phyloP scores from a whole-genome alignment of 1,284 basidiomycete species.

The Peniophora sp. region DNA sequence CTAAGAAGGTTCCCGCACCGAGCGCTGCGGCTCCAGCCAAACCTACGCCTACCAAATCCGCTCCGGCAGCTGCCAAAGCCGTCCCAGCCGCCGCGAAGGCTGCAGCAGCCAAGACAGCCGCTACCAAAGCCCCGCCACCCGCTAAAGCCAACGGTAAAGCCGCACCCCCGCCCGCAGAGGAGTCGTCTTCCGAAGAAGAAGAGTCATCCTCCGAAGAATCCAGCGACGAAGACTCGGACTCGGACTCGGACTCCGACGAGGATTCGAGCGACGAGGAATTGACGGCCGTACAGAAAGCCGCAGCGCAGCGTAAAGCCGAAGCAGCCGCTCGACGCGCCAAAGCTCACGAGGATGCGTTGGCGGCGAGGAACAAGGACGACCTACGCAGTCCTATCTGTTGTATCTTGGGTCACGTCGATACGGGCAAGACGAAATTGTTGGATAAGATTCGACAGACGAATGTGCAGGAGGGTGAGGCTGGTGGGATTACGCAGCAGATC shows the following conservation, averaged over 20 bases:
- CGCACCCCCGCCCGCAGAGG: slow-evolving; percentile 11
- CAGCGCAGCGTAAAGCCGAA: slow-evolving; percentile 75
- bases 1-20: slow-evolving; percentile 2
- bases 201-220: neutral
- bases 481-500: slow-evolving; percentile 99
- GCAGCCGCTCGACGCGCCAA: slow-evolving; percentile 78
- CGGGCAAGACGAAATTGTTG: slow-evolving; percentile 96
- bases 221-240: slow-evolving; percentile 26
- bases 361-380: slow-evolving; percentile 84
- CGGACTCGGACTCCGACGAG: slow-evolving; percentile 39
- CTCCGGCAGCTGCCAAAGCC: neutral
- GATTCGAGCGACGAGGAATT: slow-evolving; percentile 51
- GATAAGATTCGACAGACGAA: slow-evolving; percentile 99
- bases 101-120: slow-evolving; percentile 12
- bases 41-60: slow-evolving; percentile 3
- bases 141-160: slow-evolving; percentile 9
- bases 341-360: slow-evolving; percentile 81
- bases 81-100: slow-evolving; percentile 10
- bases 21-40: slow-evolving; percentile 15
- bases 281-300: slow-evolving; percentile 56
- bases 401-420: slow-evolving; percentile 99
- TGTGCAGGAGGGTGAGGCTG: slow-evolving; percentile 98
- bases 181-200: slow-evolving; percentile 18
- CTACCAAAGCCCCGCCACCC: slow-evolving; percentile 20
- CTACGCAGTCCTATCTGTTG: slow-evolving; percentile 97